Percentiles rank a stretch among this genome's conserved stretches.
These are phyloP conservation scores for Croton setiger DNA, from an alignment of 441 rosid genomes.

Conservation along the genomic window DNA sequence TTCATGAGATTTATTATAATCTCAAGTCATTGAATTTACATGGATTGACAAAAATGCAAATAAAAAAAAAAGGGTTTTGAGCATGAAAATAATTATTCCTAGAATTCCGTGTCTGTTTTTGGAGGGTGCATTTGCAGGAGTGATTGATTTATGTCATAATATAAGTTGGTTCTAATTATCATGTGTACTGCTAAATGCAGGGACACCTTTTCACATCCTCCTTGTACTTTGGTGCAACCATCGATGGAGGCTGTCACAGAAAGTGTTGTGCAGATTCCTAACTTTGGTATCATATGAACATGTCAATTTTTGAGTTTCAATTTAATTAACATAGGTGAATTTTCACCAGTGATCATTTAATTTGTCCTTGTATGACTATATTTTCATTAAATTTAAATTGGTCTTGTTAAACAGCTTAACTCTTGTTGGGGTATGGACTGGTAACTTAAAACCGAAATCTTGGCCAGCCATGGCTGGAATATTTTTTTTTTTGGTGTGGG, in stretches of 20 bases:
- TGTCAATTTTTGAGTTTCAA: conserved; percentile 1
- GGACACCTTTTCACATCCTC: conserved; percentile 85
- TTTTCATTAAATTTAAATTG: neutral
- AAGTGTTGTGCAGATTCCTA: conserved; percentile 53
- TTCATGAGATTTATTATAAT: neutral
- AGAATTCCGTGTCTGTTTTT: neutral
- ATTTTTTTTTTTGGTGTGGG: too few relatives aligned
- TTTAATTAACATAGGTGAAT: neutral
- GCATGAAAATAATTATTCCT: neutral
- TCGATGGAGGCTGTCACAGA: conserved; percentile 56
- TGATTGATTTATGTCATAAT: neutral
- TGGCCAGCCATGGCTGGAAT: too few relatives aligned
- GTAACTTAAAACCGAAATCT: neutral
- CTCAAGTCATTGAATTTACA: neutral
- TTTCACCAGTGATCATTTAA: neutral
- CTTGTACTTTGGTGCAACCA: conserved; percentile 91
- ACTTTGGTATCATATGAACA: conserved; percentile 57
- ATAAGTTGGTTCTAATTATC: neutral
- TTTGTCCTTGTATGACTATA: neutral
- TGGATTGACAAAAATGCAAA: neutral
- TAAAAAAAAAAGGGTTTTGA: neutral
- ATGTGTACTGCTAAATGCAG: conserved; percentile 49
- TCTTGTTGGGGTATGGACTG: neutral
- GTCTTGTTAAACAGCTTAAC: neutral
- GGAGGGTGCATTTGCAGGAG: neutral